Percentiles rank a stretch among this genome's conserved stretches.
Conservation (phyloP, 2,329 filamentous ascomycete species). For the Pseudogymnoascus sp. region DNA sequence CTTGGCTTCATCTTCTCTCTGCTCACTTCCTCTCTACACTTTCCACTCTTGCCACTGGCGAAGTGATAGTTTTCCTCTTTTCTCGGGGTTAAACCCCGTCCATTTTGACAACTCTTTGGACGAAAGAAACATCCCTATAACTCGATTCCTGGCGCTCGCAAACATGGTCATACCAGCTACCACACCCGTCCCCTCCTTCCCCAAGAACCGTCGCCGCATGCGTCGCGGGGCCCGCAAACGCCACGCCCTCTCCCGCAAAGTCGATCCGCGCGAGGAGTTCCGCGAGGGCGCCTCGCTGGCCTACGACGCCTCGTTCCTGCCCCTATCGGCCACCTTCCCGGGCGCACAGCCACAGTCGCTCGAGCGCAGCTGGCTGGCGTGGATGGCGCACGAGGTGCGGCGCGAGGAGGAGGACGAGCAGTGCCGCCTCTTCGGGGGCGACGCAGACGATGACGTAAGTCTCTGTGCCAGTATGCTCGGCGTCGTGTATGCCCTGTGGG, state of each 20-base stretch:
- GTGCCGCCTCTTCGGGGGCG: constrained; percentile 25
- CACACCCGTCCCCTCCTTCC: neutral
- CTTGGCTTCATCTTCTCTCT: neutral
- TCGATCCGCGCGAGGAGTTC: neutral
- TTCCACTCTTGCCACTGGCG: neutral
- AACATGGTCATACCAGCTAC: neutral
- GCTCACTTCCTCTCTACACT: neutral
- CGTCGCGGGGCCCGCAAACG: constrained; percentile 1
- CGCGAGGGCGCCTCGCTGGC: neutral
- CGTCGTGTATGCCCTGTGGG: constrained; percentile 25
- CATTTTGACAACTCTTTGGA: neutral
- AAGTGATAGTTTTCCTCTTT: neutral
- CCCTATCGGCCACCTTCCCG: neutral
- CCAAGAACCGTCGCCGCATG: neutral
- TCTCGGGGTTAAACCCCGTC: neutral
- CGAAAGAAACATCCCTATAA: neutral
- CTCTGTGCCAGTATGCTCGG: constrained; percentile 26
- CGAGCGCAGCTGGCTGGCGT: constrained; percentile 1
- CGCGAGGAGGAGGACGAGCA: constrained; percentile 20
- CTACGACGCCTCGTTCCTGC: neutral
- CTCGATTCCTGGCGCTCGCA: neutral
- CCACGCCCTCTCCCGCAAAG: constrained; percentile 5
- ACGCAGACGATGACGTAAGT: constrained; percentile 23
- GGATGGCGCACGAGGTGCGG: neutral
- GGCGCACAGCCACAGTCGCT: neutral